Evolutionary conservation across 2,329 filamentous ascomycete genomes (phyloP), one percentile per base, ranked within the genome.

Genomic region (Sclerotinia glacialis): DNA sequence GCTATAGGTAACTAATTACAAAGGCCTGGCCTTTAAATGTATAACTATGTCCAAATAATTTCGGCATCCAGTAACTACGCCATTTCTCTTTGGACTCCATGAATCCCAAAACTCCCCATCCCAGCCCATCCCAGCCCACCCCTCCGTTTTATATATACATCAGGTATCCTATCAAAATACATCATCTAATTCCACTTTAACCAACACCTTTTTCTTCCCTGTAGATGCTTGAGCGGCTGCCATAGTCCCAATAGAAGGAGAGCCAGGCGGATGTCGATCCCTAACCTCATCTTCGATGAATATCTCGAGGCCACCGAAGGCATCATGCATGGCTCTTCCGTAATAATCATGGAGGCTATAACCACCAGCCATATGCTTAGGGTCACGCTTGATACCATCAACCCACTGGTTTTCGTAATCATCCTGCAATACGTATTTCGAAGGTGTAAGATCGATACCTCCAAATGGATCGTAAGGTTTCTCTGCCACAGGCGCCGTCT

Each of bases 391-490:
- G 42, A 88, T 84, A 31, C 81, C 81, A 54, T 90, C 87, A 64
- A 96, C 81, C 82, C 88, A 92, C 56, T 89, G 85, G 75, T 91
- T 92, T 52, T 88, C 85, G 77, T 97, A 97, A 52, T 83, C 80
- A 60, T 86, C 83, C 70, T 88, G 85, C 47, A 96, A 75, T 12
- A 83, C 81, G 74, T 92, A 94, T 72, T 93, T 89, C 72, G 89
- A 83, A 28, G 87, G 86, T 31, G 82, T 82, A 62, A 93, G 85
- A 56, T 85, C 79, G 69, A 93, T 79, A 0, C 92, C 95, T 49
- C 87, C 92, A 76, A 95, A 97, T 0, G 94, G 90, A 79, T 97
- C 93, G 79, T 96, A 97, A 0, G 92, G 89, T 67, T 88, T 87
- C 73, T 92, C 87, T 7, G 85, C 85, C 46, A 85, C 84, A 1